phyloP scores from a whole-genome alignment of 306 rosid species.

The Fragaria iinumae region DNA sequence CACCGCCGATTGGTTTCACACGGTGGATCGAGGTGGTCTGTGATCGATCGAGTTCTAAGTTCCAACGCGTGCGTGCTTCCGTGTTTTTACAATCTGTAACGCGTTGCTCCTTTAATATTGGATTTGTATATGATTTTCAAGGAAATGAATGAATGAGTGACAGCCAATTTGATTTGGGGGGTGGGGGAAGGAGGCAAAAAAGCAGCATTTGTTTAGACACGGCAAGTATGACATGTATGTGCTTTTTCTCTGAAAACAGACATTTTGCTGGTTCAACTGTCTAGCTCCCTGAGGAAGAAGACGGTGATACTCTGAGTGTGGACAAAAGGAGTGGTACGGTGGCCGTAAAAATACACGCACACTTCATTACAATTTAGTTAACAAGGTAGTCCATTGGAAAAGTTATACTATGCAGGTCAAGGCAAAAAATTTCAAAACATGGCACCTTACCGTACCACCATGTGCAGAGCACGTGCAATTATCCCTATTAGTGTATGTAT shows the following conservation, averaged over 20 bases:
- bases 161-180: constrained; percentile 2
- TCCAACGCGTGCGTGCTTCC: constrained; percentile 19
- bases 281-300: constrained; percentile 10
- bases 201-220: background rate
- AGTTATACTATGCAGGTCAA: no score
- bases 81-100: constrained; percentile 20
- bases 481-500: no score
- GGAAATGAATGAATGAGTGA: constrained; percentile 8
- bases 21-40: constrained; percentile 32
- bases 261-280: constrained; percentile 8
- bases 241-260: background rate
- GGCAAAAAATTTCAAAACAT: no score
- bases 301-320: constrained; percentile 23
- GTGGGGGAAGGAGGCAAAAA: background rate
- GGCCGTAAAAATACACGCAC: background rate
- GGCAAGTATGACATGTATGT: constrained; percentile 10
- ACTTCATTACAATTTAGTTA: no score
- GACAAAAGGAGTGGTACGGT: background rate
- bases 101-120: background rate
- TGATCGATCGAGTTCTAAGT: background rate
- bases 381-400: no score
- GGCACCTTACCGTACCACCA: no score
- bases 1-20: background rate
- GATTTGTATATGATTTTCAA: background rate
- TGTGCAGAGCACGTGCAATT: no score